These are phyloP conservation scores for Glycyrrhiza uralensis DNA, from an alignment of 306 rosid genomes.

Conservation along the genomic window DNA sequence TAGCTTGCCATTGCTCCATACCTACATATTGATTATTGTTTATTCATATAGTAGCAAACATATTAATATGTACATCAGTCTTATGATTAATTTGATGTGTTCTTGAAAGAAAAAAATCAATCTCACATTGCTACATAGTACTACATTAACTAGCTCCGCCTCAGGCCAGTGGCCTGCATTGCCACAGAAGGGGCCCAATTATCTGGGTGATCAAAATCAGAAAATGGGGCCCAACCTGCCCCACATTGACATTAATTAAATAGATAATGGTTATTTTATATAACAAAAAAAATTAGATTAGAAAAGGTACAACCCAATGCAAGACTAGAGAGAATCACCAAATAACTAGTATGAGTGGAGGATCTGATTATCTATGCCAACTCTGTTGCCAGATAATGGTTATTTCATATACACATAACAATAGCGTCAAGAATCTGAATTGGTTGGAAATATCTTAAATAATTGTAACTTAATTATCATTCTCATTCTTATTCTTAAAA, in stretches of 20 bases:
- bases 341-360: no score
- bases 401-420: background rate
- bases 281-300: no score
- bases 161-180: background rate
- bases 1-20: slow-evolving; percentile 85
- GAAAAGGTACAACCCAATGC: no score
- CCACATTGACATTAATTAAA: no score
- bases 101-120: no score
- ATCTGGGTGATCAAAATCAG: background rate
- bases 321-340: no score
- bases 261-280: background rate
- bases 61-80: background rate
- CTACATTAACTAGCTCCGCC: no score
- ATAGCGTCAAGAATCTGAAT: background rate
- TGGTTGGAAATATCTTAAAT: background rate
- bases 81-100: background rate
- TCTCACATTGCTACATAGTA: background rate
- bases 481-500: background rate
- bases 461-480: background rate
- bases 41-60: background rate
- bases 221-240: background rate
- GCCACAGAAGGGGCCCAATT: background rate
- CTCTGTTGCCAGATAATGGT: no score
- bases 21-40: slow-evolving; percentile 36
- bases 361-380: no score